Evolutionary conservation across 345 rosid genomes (phyloP).

Genomic region (Citrus australasica): DNA sequence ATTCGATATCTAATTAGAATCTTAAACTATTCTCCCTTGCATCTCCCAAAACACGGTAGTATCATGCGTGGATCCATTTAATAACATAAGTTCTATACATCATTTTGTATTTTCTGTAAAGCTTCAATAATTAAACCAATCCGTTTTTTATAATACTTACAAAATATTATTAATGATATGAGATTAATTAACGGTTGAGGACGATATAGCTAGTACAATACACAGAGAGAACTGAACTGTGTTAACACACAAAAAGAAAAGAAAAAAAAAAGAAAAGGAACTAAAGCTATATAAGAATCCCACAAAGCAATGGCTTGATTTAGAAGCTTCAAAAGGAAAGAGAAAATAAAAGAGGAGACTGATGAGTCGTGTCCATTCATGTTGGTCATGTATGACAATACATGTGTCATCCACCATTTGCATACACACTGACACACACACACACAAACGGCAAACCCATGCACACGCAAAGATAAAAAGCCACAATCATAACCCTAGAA

Average conservation of each 20-base stretch:
- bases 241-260: too few species aligned
- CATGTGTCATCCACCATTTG: background rate
- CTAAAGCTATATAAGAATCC: constrained; percentile 26
- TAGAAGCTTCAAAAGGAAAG: constrained; percentile 31
- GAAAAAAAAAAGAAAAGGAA: background rate
- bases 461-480: constrained; percentile 61
- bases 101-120: too few species aligned
- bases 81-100: background rate
- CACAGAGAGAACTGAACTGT: too few species aligned
- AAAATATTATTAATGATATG: too few species aligned
- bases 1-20: background rate
- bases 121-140: too few species aligned
- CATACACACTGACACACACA: background rate
- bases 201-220: too few species aligned
- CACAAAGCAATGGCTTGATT: constrained; percentile 28
- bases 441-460: constrained; percentile 5
- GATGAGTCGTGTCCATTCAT: constrained; percentile 23
- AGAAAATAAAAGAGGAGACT: constrained; percentile 8
- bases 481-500: constrained; percentile 45
- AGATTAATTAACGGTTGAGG: too few species aligned
- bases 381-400: constrained; percentile 13
- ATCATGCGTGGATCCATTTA: background rate
- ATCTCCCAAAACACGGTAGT: background rate
- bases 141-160: too few species aligned
- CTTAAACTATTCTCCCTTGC: background rate